These are phyloP conservation scores for Kwoniella dejecticola DNA, from an alignment of 768 basidiomycete species.

Conservation along the genomic window DNA sequence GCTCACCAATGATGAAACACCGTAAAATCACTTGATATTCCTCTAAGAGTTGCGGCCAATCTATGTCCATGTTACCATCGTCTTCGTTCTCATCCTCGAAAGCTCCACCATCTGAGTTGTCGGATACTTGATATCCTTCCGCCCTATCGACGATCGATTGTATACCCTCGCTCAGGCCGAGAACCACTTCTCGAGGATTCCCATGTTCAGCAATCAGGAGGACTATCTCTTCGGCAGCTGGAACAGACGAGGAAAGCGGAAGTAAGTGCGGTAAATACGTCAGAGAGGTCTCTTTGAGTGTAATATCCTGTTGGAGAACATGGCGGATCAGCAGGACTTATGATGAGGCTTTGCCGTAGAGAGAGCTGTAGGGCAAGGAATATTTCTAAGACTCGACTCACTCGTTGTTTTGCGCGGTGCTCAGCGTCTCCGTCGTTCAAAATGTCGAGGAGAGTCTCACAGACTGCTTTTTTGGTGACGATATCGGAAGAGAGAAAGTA, in stretches of 20 bases:
- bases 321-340: not conserved
- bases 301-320: not conserved
- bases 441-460: conserved; percentile 11
- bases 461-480: not conserved
- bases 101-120: conserved; percentile 25
- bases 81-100: conserved; percentile 13
- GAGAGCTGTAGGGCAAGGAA: not conserved
- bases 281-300: conserved; percentile 22
- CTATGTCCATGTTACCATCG: not conserved
- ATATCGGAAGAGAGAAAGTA: not conserved
- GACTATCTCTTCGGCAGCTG: not conserved
- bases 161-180: conserved; percentile 31
- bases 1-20: conserved; percentile 16
- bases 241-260: not conserved
- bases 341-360: no score
- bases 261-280: conserved; percentile 31
- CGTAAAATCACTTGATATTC: conserved; percentile 9
- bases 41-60: conserved; percentile 6
- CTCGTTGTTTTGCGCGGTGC: not conserved
- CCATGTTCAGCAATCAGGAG: conserved; percentile 1
- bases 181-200: conserved; percentile 28
- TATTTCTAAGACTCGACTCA: not conserved
- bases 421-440: conserved; percentile 3
- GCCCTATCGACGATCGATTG: conserved; percentile 26
- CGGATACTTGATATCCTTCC: conserved; percentile 29